Percentiles rank a stretch among this genome's conserved stretches.
These are phyloP conservation scores for Nidula niveotomentosa DNA, from an alignment of 1,284 basidiomycete genomes.

Conservation along the genomic window DNA sequence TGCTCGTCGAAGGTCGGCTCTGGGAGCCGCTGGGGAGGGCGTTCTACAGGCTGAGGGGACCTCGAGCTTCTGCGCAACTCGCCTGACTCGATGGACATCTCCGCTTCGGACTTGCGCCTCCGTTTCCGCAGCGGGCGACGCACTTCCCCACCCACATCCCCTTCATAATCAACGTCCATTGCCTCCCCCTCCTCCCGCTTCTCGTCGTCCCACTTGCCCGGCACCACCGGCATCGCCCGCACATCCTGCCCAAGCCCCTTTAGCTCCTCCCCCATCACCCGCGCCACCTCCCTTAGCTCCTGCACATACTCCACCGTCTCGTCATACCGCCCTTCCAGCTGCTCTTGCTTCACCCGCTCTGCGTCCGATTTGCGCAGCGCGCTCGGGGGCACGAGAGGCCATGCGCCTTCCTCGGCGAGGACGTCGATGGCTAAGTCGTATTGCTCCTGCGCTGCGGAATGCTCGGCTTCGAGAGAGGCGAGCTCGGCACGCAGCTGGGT, in stretches of 20 bases:
- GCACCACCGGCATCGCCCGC: constrained; percentile 1
- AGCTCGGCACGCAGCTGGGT: no score
- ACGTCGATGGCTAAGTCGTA: no score
- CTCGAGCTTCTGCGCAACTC: background rate
- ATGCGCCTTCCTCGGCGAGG: no score
- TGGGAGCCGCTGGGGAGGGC: background rate
- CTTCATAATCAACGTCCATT: constrained; percentile 9
- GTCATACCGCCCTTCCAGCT: constrained; percentile 1
- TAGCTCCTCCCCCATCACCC: constrained; percentile 8
- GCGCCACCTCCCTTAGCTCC: constrained; percentile 8
- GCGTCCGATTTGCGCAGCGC: no score
- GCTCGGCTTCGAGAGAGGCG: no score
- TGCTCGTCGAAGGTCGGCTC: constrained; percentile 8
- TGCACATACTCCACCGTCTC: constrained; percentile 9
- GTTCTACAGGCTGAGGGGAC: background rate
- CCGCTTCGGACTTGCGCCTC: no score
- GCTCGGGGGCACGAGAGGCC: no score
- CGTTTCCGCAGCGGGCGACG: no score
- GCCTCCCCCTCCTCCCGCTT: background rate
- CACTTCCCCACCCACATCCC: background rate
- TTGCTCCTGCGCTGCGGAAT: no score
- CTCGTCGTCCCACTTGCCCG: constrained; percentile 4
- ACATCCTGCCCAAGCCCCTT: constrained; percentile 6
- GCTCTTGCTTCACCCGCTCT: constrained; percentile 1
- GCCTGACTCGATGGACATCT: background rate